Evolutionary conservation across 1,284 basidiomycete species (phyloP), one percentile per base, ranked within the genome.

Genomic region (Acaromyces ingoldii): DNA sequence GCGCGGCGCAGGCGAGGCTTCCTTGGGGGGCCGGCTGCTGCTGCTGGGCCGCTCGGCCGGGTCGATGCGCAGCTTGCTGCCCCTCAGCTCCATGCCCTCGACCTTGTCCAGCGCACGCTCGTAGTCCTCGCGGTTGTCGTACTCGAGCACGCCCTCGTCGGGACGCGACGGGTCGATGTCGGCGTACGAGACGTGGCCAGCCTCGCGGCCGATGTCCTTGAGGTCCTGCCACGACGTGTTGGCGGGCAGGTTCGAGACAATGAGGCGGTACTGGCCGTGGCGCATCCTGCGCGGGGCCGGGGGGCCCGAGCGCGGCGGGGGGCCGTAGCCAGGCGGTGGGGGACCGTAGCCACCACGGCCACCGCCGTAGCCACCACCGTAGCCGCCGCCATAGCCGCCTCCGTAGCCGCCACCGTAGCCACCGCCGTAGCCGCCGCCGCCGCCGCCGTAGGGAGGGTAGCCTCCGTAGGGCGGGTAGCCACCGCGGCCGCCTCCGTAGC

Each of bases 141-240:
- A 75, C 61, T 75, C 72, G 36, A 75, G 60, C 24, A 69, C 59
- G 45, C 72, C 72, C 49, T 75, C 67, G 24, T 72, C 72, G 6
- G 71, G 65, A 21, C 69, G 64, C n/a, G 49, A 37, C 17, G 64
- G 58, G 48, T 70, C 68, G 39, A 75, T 66, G 40, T 75, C 71
- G 36, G 72, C 68, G 43, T 70, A 75, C 0, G 63, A 62, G 54
- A 72, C 60, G 42, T 61, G 57, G 19, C 93, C 93, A 1, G 91
- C 88, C 63, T 89, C 87, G 45, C 93, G 85, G 77, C 97, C 96
- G 44, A 97, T 83, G 76, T 97, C 93, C 72, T 98, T 97, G 62
- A 98, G 83, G 77, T 98, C 93, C 79, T 96, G 91, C 91, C 91
- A 96, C 60, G 89, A 84, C 26, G 91, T 89, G 60, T 89, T 82